phyloP scores from a whole-genome alignment of 1,284 basidiomycete genomes.

The Malassezia japonica region DNA sequence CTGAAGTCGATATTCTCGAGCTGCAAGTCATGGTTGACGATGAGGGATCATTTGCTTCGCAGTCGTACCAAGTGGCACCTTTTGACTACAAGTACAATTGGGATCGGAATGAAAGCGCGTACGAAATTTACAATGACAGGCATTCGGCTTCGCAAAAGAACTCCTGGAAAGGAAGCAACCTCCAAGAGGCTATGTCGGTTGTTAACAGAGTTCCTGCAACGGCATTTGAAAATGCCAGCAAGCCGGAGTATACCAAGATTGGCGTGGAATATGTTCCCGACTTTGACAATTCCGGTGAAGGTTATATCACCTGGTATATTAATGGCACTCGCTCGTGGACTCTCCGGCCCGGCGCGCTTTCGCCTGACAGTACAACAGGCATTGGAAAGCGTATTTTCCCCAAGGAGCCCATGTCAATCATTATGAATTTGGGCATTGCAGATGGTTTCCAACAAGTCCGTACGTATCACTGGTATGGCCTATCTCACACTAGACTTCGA shows the following conservation, averaged over 20 bases:
- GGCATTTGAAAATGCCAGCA: constrained; percentile 24
- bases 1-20: constrained; percentile 48
- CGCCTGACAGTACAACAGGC: constrained; percentile 19
- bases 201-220: constrained; percentile 32
- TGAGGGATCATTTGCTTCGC: constrained; percentile 34
- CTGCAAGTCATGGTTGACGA: constrained; percentile 50
- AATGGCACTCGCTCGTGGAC: constrained; percentile 43
- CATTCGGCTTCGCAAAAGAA: constrained; percentile 31
- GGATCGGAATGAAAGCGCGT: constrained; percentile 19
- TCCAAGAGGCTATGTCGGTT: constrained; percentile 47
- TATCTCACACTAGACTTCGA: constrained; percentile 4
- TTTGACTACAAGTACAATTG: constrained; percentile 41
- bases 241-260: constrained; percentile 23
- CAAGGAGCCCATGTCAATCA: constrained; percentile 42
- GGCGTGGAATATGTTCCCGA: constrained; percentile 47
- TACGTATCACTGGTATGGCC: background rate
- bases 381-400: constrained; percentile 37
- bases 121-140: constrained; percentile 27
- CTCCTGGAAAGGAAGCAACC: constrained; percentile 39
- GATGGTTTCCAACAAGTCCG: constrained; percentile 35
- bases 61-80: constrained; percentile 46
- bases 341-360: constrained; percentile 26
- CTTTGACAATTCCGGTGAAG: constrained; percentile 30
- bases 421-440: constrained; percentile 41
- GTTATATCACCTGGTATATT: constrained; percentile 39